These are phyloP conservation scores for Boletales sp. DNA, from an alignment of 768 basidiomycete genomes.

Conservation along the genomic window DNA sequence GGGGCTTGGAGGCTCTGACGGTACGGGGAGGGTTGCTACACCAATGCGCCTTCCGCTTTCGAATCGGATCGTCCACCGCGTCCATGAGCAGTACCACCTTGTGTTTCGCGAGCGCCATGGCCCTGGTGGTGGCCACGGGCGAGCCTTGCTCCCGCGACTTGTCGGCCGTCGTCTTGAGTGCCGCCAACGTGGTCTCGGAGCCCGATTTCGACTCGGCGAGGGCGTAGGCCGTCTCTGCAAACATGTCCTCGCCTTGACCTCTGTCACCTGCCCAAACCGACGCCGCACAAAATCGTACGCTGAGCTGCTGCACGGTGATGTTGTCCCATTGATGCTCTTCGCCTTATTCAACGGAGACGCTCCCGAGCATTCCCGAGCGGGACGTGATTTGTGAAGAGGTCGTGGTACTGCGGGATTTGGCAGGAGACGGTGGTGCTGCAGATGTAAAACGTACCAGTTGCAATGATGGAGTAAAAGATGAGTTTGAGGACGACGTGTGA, in stretches of 20 bases:
- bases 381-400: slow-evolving; percentile 78
- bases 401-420: slow-evolving; percentile 75
- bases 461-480: slow-evolving; percentile 63
- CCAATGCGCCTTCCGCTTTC: slow-evolving; percentile 61
- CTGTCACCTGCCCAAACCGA: too few relatives aligned
- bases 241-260: too few relatives aligned
- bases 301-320: slow-evolving; percentile 57
- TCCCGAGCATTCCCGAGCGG: slow-evolving; percentile 83
- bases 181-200: too few relatives aligned
- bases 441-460: slow-evolving; percentile 76
- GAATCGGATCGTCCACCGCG: slow-evolving; percentile 64
- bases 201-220: too few relatives aligned
- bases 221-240: too few relatives aligned
- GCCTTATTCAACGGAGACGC: slow-evolving; percentile 73
- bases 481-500: too few relatives aligned
- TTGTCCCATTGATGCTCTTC: slow-evolving; percentile 79
- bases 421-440: slow-evolving; percentile 78
- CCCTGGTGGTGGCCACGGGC: slow-evolving; percentile 30
- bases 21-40: slow-evolving; percentile 27
- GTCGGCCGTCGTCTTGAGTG: slow-evolving; percentile 46
- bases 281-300: too few relatives aligned
- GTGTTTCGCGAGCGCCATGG: slow-evolving; percentile 38
- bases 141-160: slow-evolving; percentile 32
- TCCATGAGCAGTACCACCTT: slow-evolving; percentile 4
- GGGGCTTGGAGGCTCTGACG: slow-evolving; percentile 20